Conservation (phyloP, 192 early-diverging fungal genomes). For the Backusella psychrophila region DNA sequence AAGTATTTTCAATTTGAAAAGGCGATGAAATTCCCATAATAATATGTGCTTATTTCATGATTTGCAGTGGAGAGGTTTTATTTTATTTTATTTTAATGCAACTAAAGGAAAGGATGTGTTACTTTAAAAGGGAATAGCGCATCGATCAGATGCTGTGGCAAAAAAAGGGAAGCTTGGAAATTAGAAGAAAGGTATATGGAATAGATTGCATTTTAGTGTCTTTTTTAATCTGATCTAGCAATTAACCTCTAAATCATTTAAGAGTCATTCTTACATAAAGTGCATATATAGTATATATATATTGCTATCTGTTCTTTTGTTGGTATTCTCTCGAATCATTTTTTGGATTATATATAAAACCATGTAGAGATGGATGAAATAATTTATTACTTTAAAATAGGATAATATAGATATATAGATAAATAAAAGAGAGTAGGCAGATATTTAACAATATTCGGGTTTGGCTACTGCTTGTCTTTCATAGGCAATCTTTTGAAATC, state of each 20-base stretch:
- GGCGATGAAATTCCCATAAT: no score
- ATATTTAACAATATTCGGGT: background rate
- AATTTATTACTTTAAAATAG: no score
- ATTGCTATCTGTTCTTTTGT: no score
- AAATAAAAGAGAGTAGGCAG: background rate
- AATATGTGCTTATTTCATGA: no score
- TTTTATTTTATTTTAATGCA: no score
- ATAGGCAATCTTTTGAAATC: constrained; percentile 43
- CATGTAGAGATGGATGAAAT: no score
- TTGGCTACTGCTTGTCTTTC: constrained; percentile 23
- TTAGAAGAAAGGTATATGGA: no score
- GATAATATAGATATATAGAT: background rate
- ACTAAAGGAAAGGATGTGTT: background rate
- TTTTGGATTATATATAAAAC: no score
- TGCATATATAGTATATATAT: no score
- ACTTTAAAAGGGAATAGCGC: background rate
- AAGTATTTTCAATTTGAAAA: no score
- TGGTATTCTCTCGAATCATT: no score
- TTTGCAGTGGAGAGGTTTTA: no score
- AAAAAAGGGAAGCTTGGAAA: background rate
- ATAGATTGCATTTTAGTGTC: background rate
- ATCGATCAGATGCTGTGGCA: background rate
- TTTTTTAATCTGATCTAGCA: background rate
- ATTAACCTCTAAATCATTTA: background rate
- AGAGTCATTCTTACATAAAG: background rate